Evolutionary conservation across 495 filamentous ascomycete species (phyloP).

Genomic region (Tuber brumale): DNA sequence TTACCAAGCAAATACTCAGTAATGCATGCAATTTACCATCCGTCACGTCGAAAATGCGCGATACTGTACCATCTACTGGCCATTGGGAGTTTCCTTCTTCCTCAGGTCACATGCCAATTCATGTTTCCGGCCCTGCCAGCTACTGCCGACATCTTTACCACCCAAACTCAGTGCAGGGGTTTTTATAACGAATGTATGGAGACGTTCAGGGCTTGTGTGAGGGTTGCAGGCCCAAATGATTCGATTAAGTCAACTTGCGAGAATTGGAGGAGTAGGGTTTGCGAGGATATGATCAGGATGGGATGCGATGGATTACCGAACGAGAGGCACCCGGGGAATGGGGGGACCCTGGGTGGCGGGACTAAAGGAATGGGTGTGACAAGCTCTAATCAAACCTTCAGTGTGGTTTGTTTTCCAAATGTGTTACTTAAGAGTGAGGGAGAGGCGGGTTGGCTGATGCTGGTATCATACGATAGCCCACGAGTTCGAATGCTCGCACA

Average conservation of each 20-base stretch:
- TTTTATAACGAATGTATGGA: constrained; percentile 29
- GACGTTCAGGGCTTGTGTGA: constrained; percentile 24
- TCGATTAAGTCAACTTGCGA: constrained; percentile 17
- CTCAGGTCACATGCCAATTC: constrained; percentile 1
- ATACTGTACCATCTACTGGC: background rate
- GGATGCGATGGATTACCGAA: constrained; percentile 28
- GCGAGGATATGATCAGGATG: constrained; percentile 23
- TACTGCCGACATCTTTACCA: background rate
- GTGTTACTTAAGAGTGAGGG: background rate
- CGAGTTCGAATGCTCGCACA: background rate
- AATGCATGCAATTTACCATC: background rate
- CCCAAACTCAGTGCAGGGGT: constrained; percentile 12
- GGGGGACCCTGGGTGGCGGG: background rate
- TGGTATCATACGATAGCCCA: background rate
- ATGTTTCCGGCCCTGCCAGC: constrained; percentile 13
- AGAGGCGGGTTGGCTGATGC: background rate
- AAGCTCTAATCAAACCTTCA: background rate
- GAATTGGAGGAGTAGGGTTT: constrained; percentile 14
- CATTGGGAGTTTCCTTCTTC: background rate
- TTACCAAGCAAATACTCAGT: background rate
- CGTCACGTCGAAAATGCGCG: background rate
- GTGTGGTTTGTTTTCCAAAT: background rate
- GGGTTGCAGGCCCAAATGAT: constrained; percentile 7
- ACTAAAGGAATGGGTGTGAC: background rate
- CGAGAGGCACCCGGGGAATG: background rate